Conservation (phyloP, 257 asterid species). For the Prunella vulgaris region DNA sequence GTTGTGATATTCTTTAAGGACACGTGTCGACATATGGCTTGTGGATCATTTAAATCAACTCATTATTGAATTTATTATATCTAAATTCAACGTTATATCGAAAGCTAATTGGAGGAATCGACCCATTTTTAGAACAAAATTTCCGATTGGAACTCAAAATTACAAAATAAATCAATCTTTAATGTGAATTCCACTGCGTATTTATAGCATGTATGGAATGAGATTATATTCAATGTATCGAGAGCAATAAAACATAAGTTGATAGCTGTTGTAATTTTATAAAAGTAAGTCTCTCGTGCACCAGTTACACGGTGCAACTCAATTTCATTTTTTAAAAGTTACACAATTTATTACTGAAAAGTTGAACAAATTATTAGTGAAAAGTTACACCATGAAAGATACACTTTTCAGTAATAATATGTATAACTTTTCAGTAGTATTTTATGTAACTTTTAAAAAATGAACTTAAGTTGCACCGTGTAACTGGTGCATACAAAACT, state of each 20-base stretch:
- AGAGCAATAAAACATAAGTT: neutral
- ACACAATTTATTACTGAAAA: too few relatives aligned
- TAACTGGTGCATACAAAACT: too few relatives aligned
- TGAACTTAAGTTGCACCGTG: too few relatives aligned
- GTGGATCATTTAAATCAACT: neutral
- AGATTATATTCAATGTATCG: neutral
- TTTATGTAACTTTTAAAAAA: too few relatives aligned
- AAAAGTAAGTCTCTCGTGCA: neutral
- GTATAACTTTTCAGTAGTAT: too few relatives aligned
- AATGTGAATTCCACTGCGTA: neutral
- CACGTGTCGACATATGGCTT: slow-evolving; percentile 10
- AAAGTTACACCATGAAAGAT: too few relatives aligned
- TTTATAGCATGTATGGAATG: neutral
- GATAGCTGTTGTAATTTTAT: neutral
- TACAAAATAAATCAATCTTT: neutral
- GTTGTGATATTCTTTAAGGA: neutral
- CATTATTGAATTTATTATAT: neutral
- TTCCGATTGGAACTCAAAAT: neutral
- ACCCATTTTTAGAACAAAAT: neutral
- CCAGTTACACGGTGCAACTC: too few relatives aligned
- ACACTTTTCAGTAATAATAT: too few relatives aligned
- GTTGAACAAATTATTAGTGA: too few relatives aligned
- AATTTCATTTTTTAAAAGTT: too few relatives aligned
- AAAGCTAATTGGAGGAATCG: slow-evolving; percentile 5
- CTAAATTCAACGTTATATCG: neutral